Conservation (phyloP, 208 protist genomes). For the Crithidia fasciculata region DNA sequence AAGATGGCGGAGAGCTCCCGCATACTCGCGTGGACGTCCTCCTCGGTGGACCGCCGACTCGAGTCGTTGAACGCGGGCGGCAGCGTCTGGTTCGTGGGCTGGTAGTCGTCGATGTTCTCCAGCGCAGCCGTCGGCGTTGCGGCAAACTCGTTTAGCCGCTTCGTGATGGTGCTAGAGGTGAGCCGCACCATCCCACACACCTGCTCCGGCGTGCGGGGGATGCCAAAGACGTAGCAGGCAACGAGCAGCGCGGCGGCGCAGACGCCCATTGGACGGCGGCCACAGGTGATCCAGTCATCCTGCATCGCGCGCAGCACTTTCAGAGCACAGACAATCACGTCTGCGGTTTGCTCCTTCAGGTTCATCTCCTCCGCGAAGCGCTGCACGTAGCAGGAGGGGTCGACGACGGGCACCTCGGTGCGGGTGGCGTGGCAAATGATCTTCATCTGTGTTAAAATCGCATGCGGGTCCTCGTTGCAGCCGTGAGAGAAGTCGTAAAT, state of each 20-base stretch:
- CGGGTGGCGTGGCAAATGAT: slow-evolving; percentile 79
- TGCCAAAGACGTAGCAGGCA: slow-evolving; percentile 86
- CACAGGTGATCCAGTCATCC: slow-evolving; percentile 92
- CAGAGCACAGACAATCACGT: slow-evolving; percentile 85
- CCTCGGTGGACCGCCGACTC: slow-evolving; percentile 53
- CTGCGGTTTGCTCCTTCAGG: slow-evolving; percentile 61
- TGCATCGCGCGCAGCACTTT: slow-evolving; percentile 90
- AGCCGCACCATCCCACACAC: slow-evolving; percentile 89
- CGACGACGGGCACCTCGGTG: slow-evolving; percentile 84
- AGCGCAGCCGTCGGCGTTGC: slow-evolving; percentile 71
- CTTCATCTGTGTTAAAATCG: slow-evolving; percentile 79
- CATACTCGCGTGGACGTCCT: slow-evolving; percentile 75
- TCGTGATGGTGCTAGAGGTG: slow-evolving; percentile 76
- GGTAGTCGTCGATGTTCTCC: slow-evolving; percentile 84
- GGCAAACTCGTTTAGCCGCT: slow-evolving; percentile 87
- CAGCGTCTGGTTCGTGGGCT: slow-evolving; percentile 53
- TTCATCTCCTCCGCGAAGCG: slow-evolving; percentile 89
- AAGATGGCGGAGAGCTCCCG: slow-evolving; percentile 80
- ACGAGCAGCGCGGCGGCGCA: slow-evolving; percentile 90
- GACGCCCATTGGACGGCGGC: slow-evolving; percentile 88
- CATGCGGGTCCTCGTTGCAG: slow-evolving; percentile 56
- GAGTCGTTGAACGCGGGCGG: slow-evolving; percentile 76
- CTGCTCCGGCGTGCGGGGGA: slow-evolving; percentile 80
- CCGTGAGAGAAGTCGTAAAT: slow-evolving; percentile 89
- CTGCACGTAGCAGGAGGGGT: slow-evolving; percentile 87